Evolutionary conservation across 306 rosid species (phyloP).

Genomic region (Cyamopsis tetragonoloba): DNA sequence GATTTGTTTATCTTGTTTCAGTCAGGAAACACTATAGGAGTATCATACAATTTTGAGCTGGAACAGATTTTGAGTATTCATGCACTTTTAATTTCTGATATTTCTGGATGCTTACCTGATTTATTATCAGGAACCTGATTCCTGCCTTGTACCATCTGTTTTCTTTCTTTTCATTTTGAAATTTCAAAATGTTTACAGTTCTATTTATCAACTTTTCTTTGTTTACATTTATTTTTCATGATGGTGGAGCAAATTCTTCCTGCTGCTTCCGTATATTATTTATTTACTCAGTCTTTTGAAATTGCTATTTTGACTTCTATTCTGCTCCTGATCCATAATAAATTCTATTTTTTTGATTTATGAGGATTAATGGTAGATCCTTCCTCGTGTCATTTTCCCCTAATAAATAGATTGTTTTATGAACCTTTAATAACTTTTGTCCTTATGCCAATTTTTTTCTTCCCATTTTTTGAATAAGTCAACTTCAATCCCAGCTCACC

Average conservation of each 20-base stretch:
- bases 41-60: neutral
- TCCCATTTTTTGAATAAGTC: neutral
- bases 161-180: too few relatives aligned
- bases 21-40: neutral
- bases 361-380: neutral
- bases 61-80: neutral
- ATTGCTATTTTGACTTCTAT: neutral
- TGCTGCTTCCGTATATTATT: neutral
- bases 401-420: neutral
- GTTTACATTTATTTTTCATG: neutral
- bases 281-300: neutral
- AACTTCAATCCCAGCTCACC: slow-evolving; percentile 8
- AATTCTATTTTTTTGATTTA: neutral
- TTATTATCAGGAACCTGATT: neutral
- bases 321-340: neutral
- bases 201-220: neutral
- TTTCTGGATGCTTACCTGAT: neutral
- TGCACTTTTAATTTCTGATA: neutral
- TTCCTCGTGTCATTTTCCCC: neutral
- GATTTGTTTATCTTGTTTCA: neutral
- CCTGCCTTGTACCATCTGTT: neutral
- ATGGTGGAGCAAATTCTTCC: neutral
- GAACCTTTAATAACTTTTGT: neutral
- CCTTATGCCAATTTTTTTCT: neutral
- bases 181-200: neutral